Evolutionary conservation across 2,329 filamentous ascomycete genomes (phyloP), one percentile per base, ranked within the genome.

Genomic region (Neurospora crassa): DNA sequence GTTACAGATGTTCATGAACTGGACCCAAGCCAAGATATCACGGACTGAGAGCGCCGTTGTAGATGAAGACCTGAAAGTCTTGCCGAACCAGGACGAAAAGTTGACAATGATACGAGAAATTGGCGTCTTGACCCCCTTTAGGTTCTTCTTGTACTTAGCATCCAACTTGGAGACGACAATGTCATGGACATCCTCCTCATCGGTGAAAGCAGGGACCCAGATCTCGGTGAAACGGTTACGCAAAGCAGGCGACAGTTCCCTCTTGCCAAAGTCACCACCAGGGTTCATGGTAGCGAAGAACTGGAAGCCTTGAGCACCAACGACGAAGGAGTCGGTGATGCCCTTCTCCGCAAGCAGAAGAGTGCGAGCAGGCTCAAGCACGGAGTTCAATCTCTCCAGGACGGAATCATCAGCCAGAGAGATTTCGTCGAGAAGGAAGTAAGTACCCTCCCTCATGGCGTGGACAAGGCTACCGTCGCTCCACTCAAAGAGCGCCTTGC

Each of bases 221-320:
- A 99, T 97, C 81, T 99, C 96, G 0, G 96, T 99, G 79, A 99
- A 97, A 72, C 96, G 92, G 79, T 99, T 99, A 67, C 96, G 88
- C 72, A 99, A 83, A 16, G 96, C 96, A 3, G 96, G 96, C 0
- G 96, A 99, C 14, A 99, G 86, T 80, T 99, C 96, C 76, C 95
- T 93, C 83, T 99, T 99, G 74, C 96, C 96, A 79, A 98, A 99
- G 78, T 99, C 96, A 67, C 96, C 96, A 69, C 96, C 96, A 10
- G 96, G 96, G 76, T 99, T 99, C 96, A 99, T 99, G 0, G 96
- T 99, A 3, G 96, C 95, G 72, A 99, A 88, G 81, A 99, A 97
- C 77, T 99, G 94, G 80, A 98, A 99, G 0, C 91, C 92, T 53
- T 91, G 85, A 12, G 85, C 81, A 6, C 92, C 96, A 42, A 88